Conservation (phyloP, 352 stramenopile species). For the Globisporangium uncinulatum region DNA sequence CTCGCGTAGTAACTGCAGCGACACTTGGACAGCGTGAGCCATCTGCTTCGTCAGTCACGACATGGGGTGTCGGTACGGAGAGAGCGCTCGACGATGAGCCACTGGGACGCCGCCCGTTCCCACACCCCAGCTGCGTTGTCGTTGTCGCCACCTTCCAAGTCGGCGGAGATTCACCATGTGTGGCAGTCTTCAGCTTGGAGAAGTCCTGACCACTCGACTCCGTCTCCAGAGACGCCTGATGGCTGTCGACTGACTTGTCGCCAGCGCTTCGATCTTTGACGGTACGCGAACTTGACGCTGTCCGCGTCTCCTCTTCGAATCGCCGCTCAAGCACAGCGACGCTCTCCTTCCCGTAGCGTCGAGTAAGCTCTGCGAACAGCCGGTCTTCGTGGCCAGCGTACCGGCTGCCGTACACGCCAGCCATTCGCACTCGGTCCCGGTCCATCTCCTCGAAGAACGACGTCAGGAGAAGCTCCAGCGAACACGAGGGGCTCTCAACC, state of each 20-base stretch:
- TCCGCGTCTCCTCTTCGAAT: not conserved
- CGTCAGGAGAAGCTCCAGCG: slow-evolving; percentile 45
- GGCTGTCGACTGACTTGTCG: not conserved
- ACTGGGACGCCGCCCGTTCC: too few relatives aligned
- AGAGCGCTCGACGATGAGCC: too few relatives aligned
- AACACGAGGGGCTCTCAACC: not conserved
- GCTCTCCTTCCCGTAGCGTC: slow-evolving; percentile 50
- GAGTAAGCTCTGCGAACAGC: slow-evolving; percentile 58
- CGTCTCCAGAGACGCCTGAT: not conserved
- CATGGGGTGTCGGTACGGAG: too few relatives aligned
- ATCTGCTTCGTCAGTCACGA: too few relatives aligned
- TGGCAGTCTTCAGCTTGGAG: too few relatives aligned
- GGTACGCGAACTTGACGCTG: not conserved
- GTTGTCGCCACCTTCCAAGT: too few relatives aligned
- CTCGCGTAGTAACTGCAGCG: not conserved
- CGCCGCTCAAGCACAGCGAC: slow-evolving; percentile 34
- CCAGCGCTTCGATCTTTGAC: not conserved
- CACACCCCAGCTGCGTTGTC: too few relatives aligned
- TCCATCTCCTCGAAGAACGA: slow-evolving; percentile 66
- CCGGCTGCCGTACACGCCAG: slow-evolving; percentile 54
- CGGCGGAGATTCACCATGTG: too few relatives aligned
- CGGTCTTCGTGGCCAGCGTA: slow-evolving; percentile 63
- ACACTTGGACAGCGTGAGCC: too few relatives aligned
- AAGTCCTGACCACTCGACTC: too few relatives aligned
- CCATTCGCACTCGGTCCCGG: slow-evolving; percentile 54